Evolutionary conservation across 2,329 filamentous ascomycete species (phyloP), one percentile per base, ranked within the genome.

Genomic region (Pseudogymnoascus sp.): DNA sequence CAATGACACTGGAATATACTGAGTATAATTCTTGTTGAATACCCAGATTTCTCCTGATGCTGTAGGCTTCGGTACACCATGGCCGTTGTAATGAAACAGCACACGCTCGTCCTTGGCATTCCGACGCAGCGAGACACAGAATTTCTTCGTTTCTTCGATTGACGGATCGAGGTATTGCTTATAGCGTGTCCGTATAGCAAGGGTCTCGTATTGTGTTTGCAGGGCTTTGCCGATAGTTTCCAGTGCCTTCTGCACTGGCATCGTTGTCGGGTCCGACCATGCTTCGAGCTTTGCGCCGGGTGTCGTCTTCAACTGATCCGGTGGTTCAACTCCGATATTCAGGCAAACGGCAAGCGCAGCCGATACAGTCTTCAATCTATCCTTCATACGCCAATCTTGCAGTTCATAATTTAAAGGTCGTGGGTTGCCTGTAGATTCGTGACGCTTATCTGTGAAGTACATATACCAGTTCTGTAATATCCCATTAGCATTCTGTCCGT

Each of bases 381-480:
- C 94, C 68, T 92, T 88, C 90, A 97, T 97, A 63, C 94, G 89
- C 94, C 94, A 99, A 74, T 97, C 94, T 72, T 96, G 90, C 5
- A 96, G 78, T 66, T 85, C 80, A 68, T 83, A 84, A 26, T 78
- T 74, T 16, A 81, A 82, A 61, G 85, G 82, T 72, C 92, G 91
- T 14, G 92, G 91, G 68, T 92, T 91, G 21, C 92, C 94, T 37
- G 91, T 93, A 21, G 91, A 94, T 74, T 97, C 94, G 76, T 99
- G 94, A 61, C 93, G 88, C 76, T 97, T 97, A 76, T 99, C 94
- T 66, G 93, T 97, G 75, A 90, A 99, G 77, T 99, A 99, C 93
- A 97, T 97, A 79, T 96, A 97, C 85, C 96, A 99, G 68, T 91
- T 95, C 89, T 96, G 75, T 62, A 65, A 33, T 31, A n/a, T 63